A percentile compares a stretch with the other conserved stretches of the same genome.
phyloP scores from a whole-genome alignment of 306 rosid genomes.

The Erythrophleum fordii region DNA sequence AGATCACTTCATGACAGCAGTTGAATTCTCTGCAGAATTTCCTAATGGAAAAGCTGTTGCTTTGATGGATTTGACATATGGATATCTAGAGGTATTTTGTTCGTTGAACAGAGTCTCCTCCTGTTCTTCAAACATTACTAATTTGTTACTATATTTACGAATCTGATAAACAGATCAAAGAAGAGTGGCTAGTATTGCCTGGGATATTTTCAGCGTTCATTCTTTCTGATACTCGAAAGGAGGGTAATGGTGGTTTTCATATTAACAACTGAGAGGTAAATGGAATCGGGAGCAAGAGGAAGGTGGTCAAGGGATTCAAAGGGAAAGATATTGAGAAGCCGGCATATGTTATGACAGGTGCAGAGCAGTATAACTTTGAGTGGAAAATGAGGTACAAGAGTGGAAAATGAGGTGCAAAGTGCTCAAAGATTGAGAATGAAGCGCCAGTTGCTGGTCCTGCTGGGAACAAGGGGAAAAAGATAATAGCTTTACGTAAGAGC shows the following conservation, averaged over 20 bases:
- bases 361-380: neutral
- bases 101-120: neutral
- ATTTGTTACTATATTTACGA: slow-evolving; percentile 2
- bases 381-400: neutral
- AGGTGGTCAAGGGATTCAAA: neutral
- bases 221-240: slow-evolving; percentile 28
- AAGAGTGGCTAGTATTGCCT: slow-evolving; percentile 53
- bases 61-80: slow-evolving; percentile 40
- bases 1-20: slow-evolving; percentile 44
- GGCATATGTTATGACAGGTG: neutral
- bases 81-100: slow-evolving; percentile 41
- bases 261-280: slow-evolving; percentile 6
- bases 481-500: neutral
- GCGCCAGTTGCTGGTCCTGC: neutral
- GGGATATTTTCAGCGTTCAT: slow-evolving; percentile 45
- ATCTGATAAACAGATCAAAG: slow-evolving; percentile 48
- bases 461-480: neutral
- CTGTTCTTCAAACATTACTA: neutral
- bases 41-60: slow-evolving; percentile 54
- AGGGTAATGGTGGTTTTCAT: neutral
- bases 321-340: neutral
- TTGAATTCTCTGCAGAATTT: slow-evolving; percentile 39
- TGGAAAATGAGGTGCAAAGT: neutral
- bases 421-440: neutral
- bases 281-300: neutral